A percentile compares a stretch with the other conserved stretches of the same genome.
These are phyloP conservation scores for Pichia sp. DNA, from an alignment of 1,139 yeast genomes.

Conservation along the genomic window DNA sequence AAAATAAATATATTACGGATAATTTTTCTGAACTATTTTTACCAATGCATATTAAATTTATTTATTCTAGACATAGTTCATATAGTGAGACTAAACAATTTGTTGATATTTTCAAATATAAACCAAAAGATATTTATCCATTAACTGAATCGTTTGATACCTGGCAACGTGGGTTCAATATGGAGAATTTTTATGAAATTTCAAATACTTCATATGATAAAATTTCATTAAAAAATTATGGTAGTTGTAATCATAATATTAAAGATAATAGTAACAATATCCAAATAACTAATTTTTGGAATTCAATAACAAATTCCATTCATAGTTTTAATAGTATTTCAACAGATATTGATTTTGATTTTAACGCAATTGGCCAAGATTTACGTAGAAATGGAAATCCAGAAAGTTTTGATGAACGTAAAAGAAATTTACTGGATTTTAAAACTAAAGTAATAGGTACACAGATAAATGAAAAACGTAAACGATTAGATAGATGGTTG, in stretches of 20 bases:
- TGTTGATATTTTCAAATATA: constrained; percentile 11
- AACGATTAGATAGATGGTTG: neutral
- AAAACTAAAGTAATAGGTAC: neutral
- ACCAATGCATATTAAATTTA: constrained; percentile 13
- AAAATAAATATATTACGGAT: constrained; percentile 1
- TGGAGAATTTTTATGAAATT: constrained; percentile 13
- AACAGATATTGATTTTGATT: constrained; percentile 5
- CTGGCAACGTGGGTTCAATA: constrained; percentile 14
- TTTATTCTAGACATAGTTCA: constrained; percentile 19
- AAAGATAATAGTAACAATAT: neutral
- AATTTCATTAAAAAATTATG: neutral
- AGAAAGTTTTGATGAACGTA: neutral
- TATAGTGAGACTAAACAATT: constrained; percentile 16
- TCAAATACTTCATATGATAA: constrained; percentile 10
- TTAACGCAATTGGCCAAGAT: constrained; percentile 4
- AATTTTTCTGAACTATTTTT: neutral
- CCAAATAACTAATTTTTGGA: constrained; percentile 1
- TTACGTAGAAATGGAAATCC: neutral
- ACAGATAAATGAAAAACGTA: constrained; percentile 3
- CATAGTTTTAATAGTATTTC: constrained; percentile 5
- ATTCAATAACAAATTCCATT: neutral
- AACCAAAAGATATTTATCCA: constrained; percentile 17
- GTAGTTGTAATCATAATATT: constrained; percentile 1
- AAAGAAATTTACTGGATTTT: neutral
- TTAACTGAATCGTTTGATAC: constrained; percentile 14